These are phyloP conservation scores for Colletotrichum liaoningense DNA, from an alignment of 2,329 filamentous ascomycete species.

Conservation along the genomic window DNA sequence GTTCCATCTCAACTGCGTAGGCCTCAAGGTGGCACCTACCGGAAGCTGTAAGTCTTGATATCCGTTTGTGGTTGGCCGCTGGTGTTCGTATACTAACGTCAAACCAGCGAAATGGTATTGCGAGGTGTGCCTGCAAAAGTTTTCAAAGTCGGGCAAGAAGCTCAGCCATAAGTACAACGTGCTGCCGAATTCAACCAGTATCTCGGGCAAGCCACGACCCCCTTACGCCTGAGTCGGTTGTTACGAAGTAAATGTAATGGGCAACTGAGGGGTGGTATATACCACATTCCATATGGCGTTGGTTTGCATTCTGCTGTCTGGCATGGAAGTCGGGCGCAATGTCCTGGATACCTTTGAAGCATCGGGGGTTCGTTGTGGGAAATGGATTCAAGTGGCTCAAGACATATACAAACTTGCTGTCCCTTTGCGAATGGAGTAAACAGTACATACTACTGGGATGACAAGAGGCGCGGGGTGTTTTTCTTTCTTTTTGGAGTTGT, in stretches of 20 bases:
- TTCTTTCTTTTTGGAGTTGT: not conserved
- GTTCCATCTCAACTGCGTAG: conserved; percentile 88
- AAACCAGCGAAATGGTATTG: conserved; percentile 82
- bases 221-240: conserved; percentile 7
- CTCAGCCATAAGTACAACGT: conserved; percentile 55
- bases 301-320: conserved; percentile 7
- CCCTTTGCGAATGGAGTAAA: conserved; percentile 25
- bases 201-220: conserved; percentile 26
- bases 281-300: conserved; percentile 18
- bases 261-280: conserved; percentile 1
- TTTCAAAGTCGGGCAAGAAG: conserved; percentile 68
- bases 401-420: conserved; percentile 6
- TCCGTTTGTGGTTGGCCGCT: not conserved
- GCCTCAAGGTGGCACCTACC: conserved; percentile 81
- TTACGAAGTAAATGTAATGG: not conserved
- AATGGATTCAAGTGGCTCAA: not conserved
- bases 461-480: conserved; percentile 5
- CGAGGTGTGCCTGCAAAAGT: conserved; percentile 78
- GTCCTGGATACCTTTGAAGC: conserved; percentile 13
- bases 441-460: conserved; percentile 27
- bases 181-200: conserved; percentile 18
- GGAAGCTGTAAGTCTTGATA: conserved; percentile 75
- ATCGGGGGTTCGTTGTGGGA: conserved; percentile 10
- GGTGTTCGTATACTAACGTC: conserved; percentile 8
- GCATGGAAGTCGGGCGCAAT: conserved; percentile 2